These are phyloP conservation scores for Solanum rostratum DNA, from an alignment of 257 asterid species.

Conservation along the genomic window DNA sequence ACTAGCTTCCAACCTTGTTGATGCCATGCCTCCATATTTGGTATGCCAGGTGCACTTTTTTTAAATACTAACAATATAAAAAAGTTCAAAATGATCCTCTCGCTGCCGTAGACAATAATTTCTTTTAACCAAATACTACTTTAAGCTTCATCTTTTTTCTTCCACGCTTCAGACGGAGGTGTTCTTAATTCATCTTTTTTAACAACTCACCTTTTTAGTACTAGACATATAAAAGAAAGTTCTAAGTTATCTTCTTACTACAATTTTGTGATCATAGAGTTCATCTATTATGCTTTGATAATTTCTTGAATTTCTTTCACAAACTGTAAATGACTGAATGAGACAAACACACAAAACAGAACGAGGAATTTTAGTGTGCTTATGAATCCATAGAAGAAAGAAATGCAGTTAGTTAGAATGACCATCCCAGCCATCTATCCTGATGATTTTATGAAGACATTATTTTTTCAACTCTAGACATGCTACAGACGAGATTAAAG, in stretches of 20 bases:
- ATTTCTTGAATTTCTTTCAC: not conserved
- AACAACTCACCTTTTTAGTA: not conserved
- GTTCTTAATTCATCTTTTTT: not conserved
- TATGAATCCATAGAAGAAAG: not conserved
- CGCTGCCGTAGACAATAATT: not conserved
- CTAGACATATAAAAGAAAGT: not conserved
- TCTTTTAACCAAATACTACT: not conserved
- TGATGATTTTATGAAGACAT: not conserved
- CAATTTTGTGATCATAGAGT: not conserved
- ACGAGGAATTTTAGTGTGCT: not conserved
- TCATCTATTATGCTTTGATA: not conserved
- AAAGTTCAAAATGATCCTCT: not conserved
- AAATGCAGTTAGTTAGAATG: not conserved
- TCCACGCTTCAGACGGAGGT: not conserved
- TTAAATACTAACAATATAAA: not conserved
- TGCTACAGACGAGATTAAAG: not conserved
- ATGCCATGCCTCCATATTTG: not conserved
- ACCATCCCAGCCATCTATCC: not conserved
- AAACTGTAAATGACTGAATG: not conserved
- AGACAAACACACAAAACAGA: not conserved
- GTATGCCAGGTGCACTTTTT: not conserved
- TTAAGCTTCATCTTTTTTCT: not conserved
- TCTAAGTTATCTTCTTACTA: not conserved
- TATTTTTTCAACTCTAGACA: not conserved
- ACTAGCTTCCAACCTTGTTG: not conserved